Base-by-base conservation (phyloP, 176 grass and related monocot genomes). In the Oryza longistaminata region DNA sequence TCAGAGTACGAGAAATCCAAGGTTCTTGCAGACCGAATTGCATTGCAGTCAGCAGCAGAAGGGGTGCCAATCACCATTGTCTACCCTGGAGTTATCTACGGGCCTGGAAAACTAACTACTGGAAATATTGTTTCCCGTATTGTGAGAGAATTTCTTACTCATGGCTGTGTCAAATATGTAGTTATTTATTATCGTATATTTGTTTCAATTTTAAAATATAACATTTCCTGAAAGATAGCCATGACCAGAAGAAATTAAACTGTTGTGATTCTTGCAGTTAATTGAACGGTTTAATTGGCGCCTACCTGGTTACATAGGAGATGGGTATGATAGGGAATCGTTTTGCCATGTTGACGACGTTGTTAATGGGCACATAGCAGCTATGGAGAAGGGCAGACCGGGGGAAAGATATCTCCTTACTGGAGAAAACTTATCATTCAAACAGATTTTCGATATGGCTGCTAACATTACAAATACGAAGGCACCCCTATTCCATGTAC, bases 1-100 rank as follows among this genome's bases (percentile, higher is more conserved):
- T 96, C 96, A 24, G 93, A 99, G 78, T 94, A 99, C 79, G 96
- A 99, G 80, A 99, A 94, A 84, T 99, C 96, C 66, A 99, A 99
- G 71, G 79, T 87, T 65, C 65, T 89, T 86, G 93, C 93, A 49
- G 93, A 99, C 86, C 78, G 15, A 60, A 90, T 99, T 10, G 96
- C 93, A 66, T 75, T 95, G 73, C 86, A 96, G 87, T 93, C 93
- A 74, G 93, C 91, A 70, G 79, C 88, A 73, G 88, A 92, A 49
- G 86, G 90, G 25, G 68, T 92, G 81, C 93, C 96, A 34, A 92
- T 96, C 79, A 85, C 89, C 62, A 67, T 96, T 64, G 84, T 96
- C 31, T 99, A 94, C 80, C 93, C 93, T 70, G 96, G 96, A 43
- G 88, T 99, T 68, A 90, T 96, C 44, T 99, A 96, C 78, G 96